Evolutionary conservation across 1,284 basidiomycete species (phyloP).

Genomic region (Papiliotrema terrestris): DNA sequence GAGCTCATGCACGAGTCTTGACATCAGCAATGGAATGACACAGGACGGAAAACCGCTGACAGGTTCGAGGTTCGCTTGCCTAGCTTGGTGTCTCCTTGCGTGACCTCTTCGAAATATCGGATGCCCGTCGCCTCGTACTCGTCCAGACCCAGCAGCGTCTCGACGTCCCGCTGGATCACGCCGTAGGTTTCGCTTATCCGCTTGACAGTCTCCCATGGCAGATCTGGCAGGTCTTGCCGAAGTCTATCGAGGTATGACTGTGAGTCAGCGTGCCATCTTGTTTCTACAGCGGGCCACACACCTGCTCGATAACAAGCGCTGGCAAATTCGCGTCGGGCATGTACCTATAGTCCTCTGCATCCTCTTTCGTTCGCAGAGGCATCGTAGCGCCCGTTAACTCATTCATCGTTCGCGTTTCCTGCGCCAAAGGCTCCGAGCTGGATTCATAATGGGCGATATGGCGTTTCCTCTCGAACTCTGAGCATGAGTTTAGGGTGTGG

Average conservation of each 20-base stretch:
- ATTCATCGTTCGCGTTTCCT: conserved; percentile 91
- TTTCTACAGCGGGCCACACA: conserved; percentile 15
- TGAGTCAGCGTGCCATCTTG: not conserved
- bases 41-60: conserved; percentile 51
- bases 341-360: conserved; percentile 93
- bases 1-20: conserved; percentile 81
- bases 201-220: conserved; percentile 64
- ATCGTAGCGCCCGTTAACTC: conserved; percentile 78
- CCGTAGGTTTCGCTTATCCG: conserved; percentile 59
- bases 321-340: conserved; percentile 97
- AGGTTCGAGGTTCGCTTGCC: conserved; percentile 76
- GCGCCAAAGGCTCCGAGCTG: conserved; percentile 46
- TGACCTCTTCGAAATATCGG: conserved; percentile 70
- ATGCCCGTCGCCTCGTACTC: conserved; percentile 55
- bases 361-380: conserved; percentile 81
- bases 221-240: conserved; percentile 64
- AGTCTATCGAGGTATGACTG: conserved; percentile 63
- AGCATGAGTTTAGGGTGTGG: not conserved
- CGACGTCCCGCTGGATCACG: conserved; percentile 63
- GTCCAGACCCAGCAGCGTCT: conserved; percentile 73
- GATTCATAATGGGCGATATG: conserved; percentile 41
- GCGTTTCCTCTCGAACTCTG: conserved; percentile 50
- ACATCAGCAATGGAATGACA: not conserved
- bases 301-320: conserved; percentile 60
- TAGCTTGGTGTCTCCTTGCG: conserved; percentile 26